Conservation (phyloP, 768 basidiomycete genomes). For the Fistulinella prunicolor region DNA sequence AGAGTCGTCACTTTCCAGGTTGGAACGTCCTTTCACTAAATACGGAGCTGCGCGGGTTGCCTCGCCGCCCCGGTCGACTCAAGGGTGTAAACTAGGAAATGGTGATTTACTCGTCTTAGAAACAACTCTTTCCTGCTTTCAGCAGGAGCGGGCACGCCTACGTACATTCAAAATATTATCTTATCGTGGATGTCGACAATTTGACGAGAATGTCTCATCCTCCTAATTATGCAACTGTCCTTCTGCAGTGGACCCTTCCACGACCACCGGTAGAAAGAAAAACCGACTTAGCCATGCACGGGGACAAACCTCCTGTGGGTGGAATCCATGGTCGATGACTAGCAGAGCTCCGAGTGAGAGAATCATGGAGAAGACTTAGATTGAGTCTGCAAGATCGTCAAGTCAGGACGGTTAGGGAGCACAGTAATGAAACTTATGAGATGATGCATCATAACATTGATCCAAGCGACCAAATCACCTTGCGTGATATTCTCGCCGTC, state of each 20-base stretch:
- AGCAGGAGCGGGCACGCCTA: too few relatives aligned
- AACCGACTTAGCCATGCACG: background rate
- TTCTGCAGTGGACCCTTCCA: conserved; percentile 13
- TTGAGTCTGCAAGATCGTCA: conserved; percentile 41
- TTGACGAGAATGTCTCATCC: background rate
- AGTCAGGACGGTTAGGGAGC: background rate
- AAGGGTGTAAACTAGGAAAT: too few relatives aligned
- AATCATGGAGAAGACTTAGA: conserved; percentile 38
- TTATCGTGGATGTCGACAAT: too few relatives aligned
- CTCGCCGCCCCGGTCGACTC: conserved; percentile 99
- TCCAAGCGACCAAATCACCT: conserved; percentile 65
- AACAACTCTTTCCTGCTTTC: too few relatives aligned
- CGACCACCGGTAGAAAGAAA: conserved; percentile 19
- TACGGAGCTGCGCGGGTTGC: conserved; percentile 96
- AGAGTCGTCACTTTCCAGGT: too few relatives aligned
- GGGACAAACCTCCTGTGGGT: conserved; percentile 63
- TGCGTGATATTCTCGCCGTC: conserved; percentile 62
- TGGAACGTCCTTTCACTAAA: conserved; percentile 85
- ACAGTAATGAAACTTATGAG: conserved; percentile 33
- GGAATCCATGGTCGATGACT: conserved; percentile 53
- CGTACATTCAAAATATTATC: too few relatives aligned
- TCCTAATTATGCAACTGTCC: conserved; percentile 3
- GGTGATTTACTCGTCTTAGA: too few relatives aligned
- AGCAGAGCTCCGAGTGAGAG: background rate
- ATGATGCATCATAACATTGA: conserved; percentile 68